Evolutionary conservation across 495 filamentous ascomycete genomes (phyloP).

Genomic region (Antarctomyces pellizariae): DNA sequence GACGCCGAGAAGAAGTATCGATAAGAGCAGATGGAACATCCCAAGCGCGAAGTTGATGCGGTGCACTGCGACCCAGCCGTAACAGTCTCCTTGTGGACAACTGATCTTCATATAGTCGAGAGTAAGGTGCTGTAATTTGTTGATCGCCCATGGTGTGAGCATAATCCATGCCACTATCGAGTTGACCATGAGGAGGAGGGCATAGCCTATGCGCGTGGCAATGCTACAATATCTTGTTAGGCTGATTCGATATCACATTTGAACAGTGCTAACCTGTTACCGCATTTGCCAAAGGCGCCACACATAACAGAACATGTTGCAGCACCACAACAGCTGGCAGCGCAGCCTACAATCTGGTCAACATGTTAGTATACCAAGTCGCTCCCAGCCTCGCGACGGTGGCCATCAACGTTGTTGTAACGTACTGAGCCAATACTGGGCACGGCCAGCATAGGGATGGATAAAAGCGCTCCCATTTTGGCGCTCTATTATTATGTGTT

Average conservation of each 20-base stretch:
- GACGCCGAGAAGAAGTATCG: constrained; percentile 66
- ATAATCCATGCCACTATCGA: constrained; percentile 95
- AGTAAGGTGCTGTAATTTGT: constrained; percentile 75
- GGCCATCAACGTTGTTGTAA: constrained; percentile 9
- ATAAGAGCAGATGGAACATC: constrained; percentile 73
- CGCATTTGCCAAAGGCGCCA: constrained; percentile 85
- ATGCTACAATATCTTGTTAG: constrained; percentile 31
- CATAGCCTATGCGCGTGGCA: constrained; percentile 92
- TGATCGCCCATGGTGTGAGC: constrained; percentile 96
- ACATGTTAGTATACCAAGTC: constrained; percentile 2
- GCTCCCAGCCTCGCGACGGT: constrained; percentile 1
- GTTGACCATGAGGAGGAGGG: constrained; percentile 86
- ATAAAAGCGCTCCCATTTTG: constrained; percentile 77
- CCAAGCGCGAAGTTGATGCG: constrained; percentile 94
- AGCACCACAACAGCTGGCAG: constrained; percentile 77
- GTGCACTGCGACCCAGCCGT: constrained; percentile 90
- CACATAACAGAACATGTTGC: constrained; percentile 88
- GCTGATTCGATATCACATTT: neutral
- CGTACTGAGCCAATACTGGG: constrained; percentile 71
- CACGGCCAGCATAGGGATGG: constrained; percentile 67
- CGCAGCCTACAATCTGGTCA: constrained; percentile 46
- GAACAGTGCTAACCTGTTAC: constrained; percentile 47
- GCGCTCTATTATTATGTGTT: no score
- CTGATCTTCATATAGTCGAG: constrained; percentile 87
- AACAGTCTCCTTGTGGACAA: constrained; percentile 76